Evolutionary conservation across 306 rosid genomes (phyloP).

Genomic region (Senna siamea): DNA sequence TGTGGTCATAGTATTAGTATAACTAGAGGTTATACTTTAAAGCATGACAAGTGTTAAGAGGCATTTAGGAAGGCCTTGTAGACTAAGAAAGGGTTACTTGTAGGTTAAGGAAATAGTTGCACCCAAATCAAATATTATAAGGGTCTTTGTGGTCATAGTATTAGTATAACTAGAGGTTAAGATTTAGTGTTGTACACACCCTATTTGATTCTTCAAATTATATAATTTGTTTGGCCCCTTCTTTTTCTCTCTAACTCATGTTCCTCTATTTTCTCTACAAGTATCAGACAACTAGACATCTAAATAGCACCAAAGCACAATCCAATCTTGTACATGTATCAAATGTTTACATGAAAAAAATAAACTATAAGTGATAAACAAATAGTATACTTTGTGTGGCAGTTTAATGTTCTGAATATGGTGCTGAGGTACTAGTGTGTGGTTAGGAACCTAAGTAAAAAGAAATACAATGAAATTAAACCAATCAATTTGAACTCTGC

Average conservation of each 20-base stretch:
- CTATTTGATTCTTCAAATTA: too few relatives aligned
- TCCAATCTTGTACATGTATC: not conserved
- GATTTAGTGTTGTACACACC: too few relatives aligned
- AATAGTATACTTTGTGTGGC: too few relatives aligned
- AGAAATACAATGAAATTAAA: too few relatives aligned
- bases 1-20: not conserved
- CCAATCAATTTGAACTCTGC: too few relatives aligned
- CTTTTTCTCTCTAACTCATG: too few relatives aligned
- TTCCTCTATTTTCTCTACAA: too few relatives aligned
- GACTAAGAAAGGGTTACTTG: not conserved
- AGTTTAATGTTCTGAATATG: too few relatives aligned
- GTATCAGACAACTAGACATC: not conserved
- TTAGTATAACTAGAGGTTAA: not conserved
- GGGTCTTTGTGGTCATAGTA: not conserved
- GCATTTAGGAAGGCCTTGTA: not conserved
- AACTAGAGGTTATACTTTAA: not conserved
- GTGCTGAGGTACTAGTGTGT: too few relatives aligned
- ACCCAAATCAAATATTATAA: not conserved
- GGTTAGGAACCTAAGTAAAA: too few relatives aligned
- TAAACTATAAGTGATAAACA: too few relatives aligned
- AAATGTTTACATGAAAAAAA: not conserved
- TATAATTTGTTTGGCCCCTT: too few relatives aligned
- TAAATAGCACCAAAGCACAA: not conserved
- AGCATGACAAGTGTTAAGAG: not conserved
- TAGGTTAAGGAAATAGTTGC: not conserved